These are phyloP conservation scores for Epichloe bromicola DNA, from an alignment of 2,329 filamentous ascomycete genomes.

Conservation along the genomic window DNA sequence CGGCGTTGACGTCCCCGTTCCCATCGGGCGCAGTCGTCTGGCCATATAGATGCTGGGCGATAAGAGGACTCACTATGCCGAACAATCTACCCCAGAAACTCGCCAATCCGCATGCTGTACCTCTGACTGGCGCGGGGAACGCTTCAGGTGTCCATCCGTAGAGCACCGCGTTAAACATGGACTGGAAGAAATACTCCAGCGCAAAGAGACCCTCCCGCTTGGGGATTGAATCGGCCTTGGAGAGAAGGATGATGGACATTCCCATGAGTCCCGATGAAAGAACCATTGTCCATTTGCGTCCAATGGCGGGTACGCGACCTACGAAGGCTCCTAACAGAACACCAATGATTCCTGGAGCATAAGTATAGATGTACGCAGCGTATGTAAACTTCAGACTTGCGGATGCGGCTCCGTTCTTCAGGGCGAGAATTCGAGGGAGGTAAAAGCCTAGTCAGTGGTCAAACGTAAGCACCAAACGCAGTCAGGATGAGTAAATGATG, in stretches of 20 bases:
- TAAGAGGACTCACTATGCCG: slow-evolving; percentile 43
- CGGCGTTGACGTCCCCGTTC: slow-evolving; percentile 30
- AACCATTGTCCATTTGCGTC: slow-evolving; percentile 30
- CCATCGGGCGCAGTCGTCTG: slow-evolving; percentile 12
- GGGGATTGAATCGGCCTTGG: slow-evolving; percentile 24
- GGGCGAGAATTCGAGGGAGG: slow-evolving; percentile 32
- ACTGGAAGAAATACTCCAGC: slow-evolving; percentile 32
- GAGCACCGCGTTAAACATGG: slow-evolving; percentile 22
- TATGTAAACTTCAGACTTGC: slow-evolving; percentile 34
- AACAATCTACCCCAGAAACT: slow-evolving; percentile 47
- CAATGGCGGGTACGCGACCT: slow-evolving; percentile 24
- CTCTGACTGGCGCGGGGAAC: slow-evolving; percentile 41
- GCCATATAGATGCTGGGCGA: slow-evolving; percentile 33
- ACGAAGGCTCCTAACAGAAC: slow-evolving; percentile 33
- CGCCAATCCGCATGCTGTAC: slow-evolving; percentile 42
- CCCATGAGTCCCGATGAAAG: slow-evolving; percentile 32
- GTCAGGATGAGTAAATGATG: not conserved
- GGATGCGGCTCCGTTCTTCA: slow-evolving; percentile 34
- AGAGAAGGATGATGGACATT: slow-evolving; percentile 33
- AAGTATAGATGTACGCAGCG: slow-evolving; percentile 40
- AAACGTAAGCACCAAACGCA: too few species aligned
- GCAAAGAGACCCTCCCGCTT: slow-evolving; percentile 26
- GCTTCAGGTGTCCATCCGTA: slow-evolving; percentile 42
- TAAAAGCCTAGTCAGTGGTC: slow-evolving; percentile 19
- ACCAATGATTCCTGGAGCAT: slow-evolving; percentile 36